A percentile compares a stretch with the other conserved stretches of the same genome.
phyloP scores from a whole-genome alignment of 1,139 yeast species.

The Martiniozyma asiatica region DNA sequence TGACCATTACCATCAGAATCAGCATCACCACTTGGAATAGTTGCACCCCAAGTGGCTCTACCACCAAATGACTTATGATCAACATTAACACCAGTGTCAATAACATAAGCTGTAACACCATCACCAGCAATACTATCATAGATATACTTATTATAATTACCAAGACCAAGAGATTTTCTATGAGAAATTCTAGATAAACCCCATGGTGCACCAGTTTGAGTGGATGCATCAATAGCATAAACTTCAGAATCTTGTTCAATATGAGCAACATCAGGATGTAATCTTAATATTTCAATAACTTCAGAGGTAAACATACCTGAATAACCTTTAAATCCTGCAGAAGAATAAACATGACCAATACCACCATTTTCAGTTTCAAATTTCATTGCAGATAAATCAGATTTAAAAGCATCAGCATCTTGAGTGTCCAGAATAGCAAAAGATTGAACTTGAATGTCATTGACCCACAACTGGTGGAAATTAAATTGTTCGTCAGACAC shows the following conservation, averaged over 20 bases:
- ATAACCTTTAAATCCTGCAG: conserved; percentile 46
- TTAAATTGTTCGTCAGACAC: conserved; percentile 37
- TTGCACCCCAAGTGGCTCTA: conserved; percentile 89
- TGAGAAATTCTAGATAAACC: conserved; percentile 92
- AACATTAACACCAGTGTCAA: conserved; percentile 85
- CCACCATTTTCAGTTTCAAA: conserved; percentile 34
- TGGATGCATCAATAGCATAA: conserved; percentile 45
- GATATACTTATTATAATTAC: conserved; percentile 75
- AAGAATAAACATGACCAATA: conserved; percentile 50
- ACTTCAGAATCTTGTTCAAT: conserved; percentile 78
- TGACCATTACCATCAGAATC: conserved; percentile 92
- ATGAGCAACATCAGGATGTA: conserved; percentile 60
- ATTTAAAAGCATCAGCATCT: conserved; percentile 19
- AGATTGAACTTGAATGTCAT: conserved; percentile 31
- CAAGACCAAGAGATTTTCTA: conserved; percentile 64
- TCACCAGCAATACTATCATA: conserved; percentile 78
- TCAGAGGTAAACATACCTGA: conserved; percentile 66
- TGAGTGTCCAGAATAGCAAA: conserved; percentile 20
- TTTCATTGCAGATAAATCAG: conserved; percentile 24
- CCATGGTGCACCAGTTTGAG: conserved; percentile 88
- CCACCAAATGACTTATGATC: conserved; percentile 79
- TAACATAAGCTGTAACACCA: conserved; percentile 85
- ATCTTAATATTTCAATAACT: conserved; percentile 58
- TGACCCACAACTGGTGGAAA: conserved; percentile 57
- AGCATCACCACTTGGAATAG: conserved; percentile 72